Conservation (phyloP, 345 rosid species). For the Lepidium sativum region DNA sequence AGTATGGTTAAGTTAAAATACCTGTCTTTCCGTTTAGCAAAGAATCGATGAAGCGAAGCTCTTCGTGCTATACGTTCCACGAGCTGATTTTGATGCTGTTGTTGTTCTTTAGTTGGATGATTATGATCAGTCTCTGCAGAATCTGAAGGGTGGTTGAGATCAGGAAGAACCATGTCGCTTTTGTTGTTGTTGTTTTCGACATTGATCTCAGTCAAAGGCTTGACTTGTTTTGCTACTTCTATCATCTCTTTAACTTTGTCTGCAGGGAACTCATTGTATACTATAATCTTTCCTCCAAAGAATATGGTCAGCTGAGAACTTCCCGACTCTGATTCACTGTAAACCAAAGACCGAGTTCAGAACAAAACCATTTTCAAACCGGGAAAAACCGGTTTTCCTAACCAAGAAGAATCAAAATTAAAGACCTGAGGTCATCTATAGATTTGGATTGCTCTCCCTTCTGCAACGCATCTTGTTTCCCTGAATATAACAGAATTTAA, state of each 20-base stretch:
- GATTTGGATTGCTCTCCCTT: constrained; percentile 3
- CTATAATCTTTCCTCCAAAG: constrained; percentile 46
- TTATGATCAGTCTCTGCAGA: background rate
- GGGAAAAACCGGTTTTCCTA: background rate
- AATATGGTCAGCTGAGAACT: constrained; percentile 59
- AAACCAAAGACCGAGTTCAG: background rate
- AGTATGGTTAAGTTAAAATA: background rate
- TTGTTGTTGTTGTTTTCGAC: constrained; percentile 4
- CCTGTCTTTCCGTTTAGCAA: constrained; percentile 76
- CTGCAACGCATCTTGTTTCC: background rate
- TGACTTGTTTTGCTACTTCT: constrained; percentile 32
- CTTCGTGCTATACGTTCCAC: constrained; percentile 39
- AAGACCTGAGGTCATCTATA: constrained; percentile 13
- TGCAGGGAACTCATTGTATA: constrained; percentile 45
- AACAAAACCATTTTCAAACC: background rate
- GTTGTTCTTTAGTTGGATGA: background rate
- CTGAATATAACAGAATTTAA: background rate
- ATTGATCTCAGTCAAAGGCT: background rate
- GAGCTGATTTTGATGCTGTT: constrained; percentile 16
- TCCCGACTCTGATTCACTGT: constrained; percentile 11
- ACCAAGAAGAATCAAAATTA: background rate
- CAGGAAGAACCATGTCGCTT: constrained; percentile 27
- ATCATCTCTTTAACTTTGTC: constrained; percentile 52
- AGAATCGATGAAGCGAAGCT: constrained; percentile 66
- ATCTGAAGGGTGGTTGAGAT: constrained; percentile 28